Evolutionary conservation across 1,139 yeast species (phyloP).

Genomic region (Saccharomyces hybrid): DNA sequence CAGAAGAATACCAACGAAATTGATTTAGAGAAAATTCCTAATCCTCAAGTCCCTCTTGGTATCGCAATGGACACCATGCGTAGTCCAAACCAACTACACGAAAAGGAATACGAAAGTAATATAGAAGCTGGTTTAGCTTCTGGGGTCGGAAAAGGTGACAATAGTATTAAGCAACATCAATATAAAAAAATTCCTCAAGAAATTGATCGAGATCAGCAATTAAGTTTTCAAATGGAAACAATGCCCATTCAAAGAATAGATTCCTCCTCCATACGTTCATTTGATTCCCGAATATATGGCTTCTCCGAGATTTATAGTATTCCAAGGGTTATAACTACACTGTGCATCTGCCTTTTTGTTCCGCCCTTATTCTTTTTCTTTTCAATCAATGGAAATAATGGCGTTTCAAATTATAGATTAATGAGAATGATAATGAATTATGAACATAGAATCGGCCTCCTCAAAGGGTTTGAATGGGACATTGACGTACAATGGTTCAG

Average conservation of each 20-base stretch:
- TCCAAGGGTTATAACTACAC: slow-evolving; percentile 11
- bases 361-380: slow-evolving; percentile 28
- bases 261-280: slow-evolving; percentile 12
- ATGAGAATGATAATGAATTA: slow-evolving; percentile 18
- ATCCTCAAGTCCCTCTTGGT: background rate
- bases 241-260: background rate
- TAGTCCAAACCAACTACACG: background rate
- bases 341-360: slow-evolving; percentile 16
- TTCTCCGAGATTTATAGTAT: slow-evolving; percentile 18
- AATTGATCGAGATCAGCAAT: background rate
- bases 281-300: background rate
- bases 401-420: slow-evolving; percentile 18
- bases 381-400: slow-evolving; percentile 15
- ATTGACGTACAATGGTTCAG: slow-evolving; percentile 24
- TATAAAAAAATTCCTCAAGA: background rate
- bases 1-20: background rate
- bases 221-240: background rate
- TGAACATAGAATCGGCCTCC: slow-evolving; percentile 14
- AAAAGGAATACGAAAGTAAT: background rate
- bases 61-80: background rate
- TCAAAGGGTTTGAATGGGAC: slow-evolving; percentile 25
- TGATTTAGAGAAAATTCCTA: background rate
- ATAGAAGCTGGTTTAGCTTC: slow-evolving; percentile 1
- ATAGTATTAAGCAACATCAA: background rate
- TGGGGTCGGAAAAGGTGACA: background rate